These are phyloP conservation scores for Ceratonia siliqua DNA, from an alignment of 306 rosid species.

Conservation along the genomic window DNA sequence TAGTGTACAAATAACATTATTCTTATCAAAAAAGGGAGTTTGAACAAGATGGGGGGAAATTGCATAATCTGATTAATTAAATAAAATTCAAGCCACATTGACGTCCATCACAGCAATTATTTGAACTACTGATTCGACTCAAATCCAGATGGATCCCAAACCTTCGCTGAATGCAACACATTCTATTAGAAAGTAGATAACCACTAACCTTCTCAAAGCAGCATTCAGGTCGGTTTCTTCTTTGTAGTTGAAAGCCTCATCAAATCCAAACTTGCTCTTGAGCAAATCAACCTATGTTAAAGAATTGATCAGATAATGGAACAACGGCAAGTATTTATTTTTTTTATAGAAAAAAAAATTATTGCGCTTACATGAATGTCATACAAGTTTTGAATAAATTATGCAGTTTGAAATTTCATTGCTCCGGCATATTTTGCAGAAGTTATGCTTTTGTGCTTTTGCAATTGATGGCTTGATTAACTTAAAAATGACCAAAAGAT, in stretches of 20 bases:
- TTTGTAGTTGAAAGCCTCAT: conserved; percentile 22
- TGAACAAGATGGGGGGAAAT: not conserved
- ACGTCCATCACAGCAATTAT: too few species aligned
- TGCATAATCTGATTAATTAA: not conserved
- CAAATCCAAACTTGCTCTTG: conserved; percentile 17
- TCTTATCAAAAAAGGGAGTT: too few species aligned
- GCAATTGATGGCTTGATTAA: not conserved
- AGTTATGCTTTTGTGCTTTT: not conserved
- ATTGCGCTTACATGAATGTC: not conserved
- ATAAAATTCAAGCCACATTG: not conserved
- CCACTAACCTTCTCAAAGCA: conserved; percentile 18
- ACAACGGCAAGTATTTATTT: too few species aligned
- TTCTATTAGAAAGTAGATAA: not conserved
- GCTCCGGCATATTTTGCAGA: not conserved
- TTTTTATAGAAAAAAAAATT: too few species aligned
- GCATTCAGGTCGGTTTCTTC: not conserved
- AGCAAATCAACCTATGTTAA: not conserved
- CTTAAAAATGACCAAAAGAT: not conserved
- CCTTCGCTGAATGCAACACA: not conserved
- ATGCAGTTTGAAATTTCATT: not conserved
- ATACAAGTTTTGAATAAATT: not conserved
- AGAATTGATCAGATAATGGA: not conserved
- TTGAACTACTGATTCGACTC: not conserved
- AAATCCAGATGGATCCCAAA: not conserved
- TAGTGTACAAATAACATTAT: too few species aligned